A percentile compares a stretch with the other conserved stretches of the same genome.
phyloP scores from a whole-genome alignment of 169 alveolate genomes.

The Perkinsus olseni region DNA sequence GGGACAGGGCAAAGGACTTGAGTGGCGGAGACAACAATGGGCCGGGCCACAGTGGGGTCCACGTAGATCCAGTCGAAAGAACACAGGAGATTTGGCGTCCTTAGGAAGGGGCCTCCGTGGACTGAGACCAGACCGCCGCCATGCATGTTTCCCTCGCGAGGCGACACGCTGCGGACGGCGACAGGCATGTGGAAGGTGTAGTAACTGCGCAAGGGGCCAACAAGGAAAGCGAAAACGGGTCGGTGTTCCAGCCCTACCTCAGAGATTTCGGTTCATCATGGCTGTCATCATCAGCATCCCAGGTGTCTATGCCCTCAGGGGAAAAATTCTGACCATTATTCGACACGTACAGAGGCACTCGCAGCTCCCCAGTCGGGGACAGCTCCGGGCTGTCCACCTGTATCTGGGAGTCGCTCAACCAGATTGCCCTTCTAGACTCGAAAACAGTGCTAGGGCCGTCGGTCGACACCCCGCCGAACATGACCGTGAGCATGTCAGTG shows the following conservation, averaged over 20 bases:
- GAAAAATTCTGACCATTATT: constrained; percentile 4
- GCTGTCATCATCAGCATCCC: constrained; percentile 4
- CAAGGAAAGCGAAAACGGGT: too few species aligned
- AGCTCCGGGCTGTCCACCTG: constrained; percentile 7
- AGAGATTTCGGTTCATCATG: background rate
- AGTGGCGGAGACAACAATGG: background rate
- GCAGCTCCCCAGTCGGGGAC: background rate
- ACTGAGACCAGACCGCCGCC: constrained; percentile 8
- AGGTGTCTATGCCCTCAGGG: background rate
- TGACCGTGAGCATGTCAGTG: background rate
- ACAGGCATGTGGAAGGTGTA: background rate
- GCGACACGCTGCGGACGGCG: background rate
- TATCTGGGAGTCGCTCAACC: background rate
- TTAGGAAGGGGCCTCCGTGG: background rate
- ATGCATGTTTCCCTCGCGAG: background rate
- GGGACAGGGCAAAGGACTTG: constrained; percentile 22
- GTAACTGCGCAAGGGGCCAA: background rate
- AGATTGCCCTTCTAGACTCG: background rate
- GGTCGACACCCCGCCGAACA: background rate
- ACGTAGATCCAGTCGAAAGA: background rate
- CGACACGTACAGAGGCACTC: background rate
- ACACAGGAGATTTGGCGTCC: background rate
- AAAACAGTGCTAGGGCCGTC: background rate
- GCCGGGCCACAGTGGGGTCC: background rate
- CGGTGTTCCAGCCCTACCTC: background rate